Evolutionary conservation across 1,139 yeast species (phyloP), one percentile per base, ranked within the genome.

Genomic region (Suhomyces coccinellae): DNA sequence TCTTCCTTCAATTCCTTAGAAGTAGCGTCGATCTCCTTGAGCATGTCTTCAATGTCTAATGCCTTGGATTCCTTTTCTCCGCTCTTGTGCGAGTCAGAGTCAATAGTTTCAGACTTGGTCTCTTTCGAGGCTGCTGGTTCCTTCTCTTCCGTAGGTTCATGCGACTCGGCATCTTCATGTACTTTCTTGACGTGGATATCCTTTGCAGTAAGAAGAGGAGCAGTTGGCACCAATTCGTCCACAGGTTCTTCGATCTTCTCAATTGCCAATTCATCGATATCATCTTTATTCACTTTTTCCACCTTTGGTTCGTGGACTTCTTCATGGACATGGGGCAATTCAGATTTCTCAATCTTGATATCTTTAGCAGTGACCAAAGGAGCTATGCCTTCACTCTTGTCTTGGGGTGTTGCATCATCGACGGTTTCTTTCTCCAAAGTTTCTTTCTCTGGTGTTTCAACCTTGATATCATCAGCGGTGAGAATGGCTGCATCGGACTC

Each of bases 111-210:
- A 4, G 27, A 15, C 22, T 12, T 30, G 1, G 24, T 40, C n/a
- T 28, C 45, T 12, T 31, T 44, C 11, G 33, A 26, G n/a, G 34
- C 35, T 28, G 30, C 41, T 24, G 37, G 46, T 16, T 44, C 54
- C 14, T 41, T 34, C 27, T 33, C 33, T 16, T 45, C n/a, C n/a
- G n/a, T n/a, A n/a, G n/a, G n/a, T n/a, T n/a, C 41, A 26, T 33
- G 39, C 33, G 20, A 2, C 33, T 32, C 36, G 13, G 22, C 16
- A 30, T 26, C 17, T 14, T 32, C 17, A 33, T 12, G 14, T 29
- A 27, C 22, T 32, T 51, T 38, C 27, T 31, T 40, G 9, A 34
- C 48, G 24, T 48, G 45, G 36, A 36, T 47, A 1, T 35, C 38
- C 24, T 43, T 50, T n/a, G 38, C 26, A 45, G 40, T 50, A 12